These are phyloP conservation scores for Globisporangium orthogonon DNA, from an alignment of 352 stramenopile species.

Conservation along the genomic window DNA sequence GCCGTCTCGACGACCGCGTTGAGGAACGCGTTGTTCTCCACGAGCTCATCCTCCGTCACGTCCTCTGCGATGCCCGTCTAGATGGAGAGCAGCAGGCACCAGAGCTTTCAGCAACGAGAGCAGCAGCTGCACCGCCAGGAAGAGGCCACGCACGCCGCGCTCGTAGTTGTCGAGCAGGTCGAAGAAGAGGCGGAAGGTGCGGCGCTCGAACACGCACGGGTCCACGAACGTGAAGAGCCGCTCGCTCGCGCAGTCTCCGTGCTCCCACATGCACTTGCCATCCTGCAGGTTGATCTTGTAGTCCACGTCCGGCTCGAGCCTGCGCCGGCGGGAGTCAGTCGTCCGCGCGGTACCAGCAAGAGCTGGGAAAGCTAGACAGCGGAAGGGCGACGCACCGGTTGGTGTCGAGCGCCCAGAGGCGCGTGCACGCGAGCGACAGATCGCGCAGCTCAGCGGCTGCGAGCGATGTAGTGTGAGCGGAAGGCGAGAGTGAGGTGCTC, in stretches of 20 bases:
- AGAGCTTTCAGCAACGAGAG: neutral
- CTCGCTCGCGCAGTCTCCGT: constrained; percentile 84
- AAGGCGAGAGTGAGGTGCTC: too few species aligned
- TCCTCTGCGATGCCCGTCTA: constrained; percentile 84
- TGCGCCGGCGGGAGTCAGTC: constrained; percentile 5
- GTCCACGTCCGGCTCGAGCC: constrained; percentile 82
- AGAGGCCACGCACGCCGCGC: constrained; percentile 40
- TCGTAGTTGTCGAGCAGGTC: constrained; percentile 90
- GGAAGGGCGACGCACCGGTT: constrained; percentile 40
- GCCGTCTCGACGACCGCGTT: constrained; percentile 89
- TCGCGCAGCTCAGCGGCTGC: constrained; percentile 43
- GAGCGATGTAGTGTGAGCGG: too few species aligned
- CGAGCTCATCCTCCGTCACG: constrained; percentile 81
- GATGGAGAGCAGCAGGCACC: neutral
- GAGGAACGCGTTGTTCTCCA: constrained; percentile 90
- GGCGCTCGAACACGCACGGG: constrained; percentile 75
- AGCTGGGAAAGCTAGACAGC: too few species aligned
- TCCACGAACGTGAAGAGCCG: constrained; percentile 91
- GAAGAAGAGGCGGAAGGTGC: constrained; percentile 90
- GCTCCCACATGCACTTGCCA: constrained; percentile 86
- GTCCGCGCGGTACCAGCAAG: too few species aligned
- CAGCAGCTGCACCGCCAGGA: neutral
- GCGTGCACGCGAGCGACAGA: constrained; percentile 73
- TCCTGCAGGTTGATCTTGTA: constrained; percentile 93
- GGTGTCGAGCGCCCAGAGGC: constrained; percentile 91